Evolutionary conservation across 2,329 filamentous ascomycete species (phyloP).

Genomic region (Pseudogymnoascus sp.): DNA sequence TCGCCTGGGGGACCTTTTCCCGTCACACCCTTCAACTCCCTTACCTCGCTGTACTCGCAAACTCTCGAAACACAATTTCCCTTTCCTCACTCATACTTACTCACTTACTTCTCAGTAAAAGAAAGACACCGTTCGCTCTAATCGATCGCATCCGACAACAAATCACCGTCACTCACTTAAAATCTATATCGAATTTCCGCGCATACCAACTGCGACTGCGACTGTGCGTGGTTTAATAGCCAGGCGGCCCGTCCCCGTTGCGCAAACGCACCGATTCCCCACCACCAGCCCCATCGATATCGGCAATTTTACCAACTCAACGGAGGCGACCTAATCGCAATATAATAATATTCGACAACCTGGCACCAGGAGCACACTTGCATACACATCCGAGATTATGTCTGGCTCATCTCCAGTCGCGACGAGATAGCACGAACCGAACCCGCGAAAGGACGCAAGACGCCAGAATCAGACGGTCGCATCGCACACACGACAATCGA

Average conservation of each 20-base stretch:
- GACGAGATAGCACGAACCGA: constrained; percentile 3
- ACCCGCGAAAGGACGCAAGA: neutral
- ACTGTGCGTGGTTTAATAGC: neutral
- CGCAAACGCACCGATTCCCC: constrained; percentile 2
- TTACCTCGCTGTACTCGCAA: neutral
- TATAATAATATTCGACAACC: neutral
- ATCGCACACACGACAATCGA: neutral
- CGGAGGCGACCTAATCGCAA: neutral
- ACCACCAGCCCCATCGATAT: constrained; percentile 5
- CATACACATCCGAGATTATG: neutral
- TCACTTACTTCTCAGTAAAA: neutral
- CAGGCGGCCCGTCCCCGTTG: constrained; percentile 1
- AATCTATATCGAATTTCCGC: neutral
- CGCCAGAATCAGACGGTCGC: neutral
- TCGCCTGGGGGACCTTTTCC: neutral
- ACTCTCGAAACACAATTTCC: constrained; percentile 2
- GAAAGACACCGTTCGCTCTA: neutral
- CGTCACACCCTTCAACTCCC: constrained; percentile 1
- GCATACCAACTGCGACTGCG: neutral
- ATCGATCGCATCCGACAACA: neutral
- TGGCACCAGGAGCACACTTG: neutral
- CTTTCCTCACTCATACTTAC: neutral
- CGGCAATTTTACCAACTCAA: constrained; percentile 1
- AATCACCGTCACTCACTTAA: neutral
- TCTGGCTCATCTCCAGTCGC: constrained; percentile 1